These are phyloP conservation scores for Calvatia gigantea DNA, from an alignment of 768 basidiomycete species.

Conservation along the genomic window DNA sequence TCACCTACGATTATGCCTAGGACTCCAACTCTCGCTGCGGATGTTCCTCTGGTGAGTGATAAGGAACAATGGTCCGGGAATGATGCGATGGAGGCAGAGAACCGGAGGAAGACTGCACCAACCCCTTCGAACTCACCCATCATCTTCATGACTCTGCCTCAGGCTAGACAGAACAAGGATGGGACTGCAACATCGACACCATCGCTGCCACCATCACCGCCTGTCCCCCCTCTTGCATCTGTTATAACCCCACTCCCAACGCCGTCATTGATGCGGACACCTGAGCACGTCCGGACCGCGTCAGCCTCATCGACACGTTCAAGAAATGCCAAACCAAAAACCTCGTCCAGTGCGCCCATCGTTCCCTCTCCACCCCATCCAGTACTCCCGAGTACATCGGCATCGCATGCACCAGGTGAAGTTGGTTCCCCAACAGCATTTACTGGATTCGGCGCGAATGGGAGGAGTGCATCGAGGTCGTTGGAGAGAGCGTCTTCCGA, in stretches of 20 bases:
- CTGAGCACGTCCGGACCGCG: not conserved
- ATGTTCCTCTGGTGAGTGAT: constrained; percentile 13
- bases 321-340: not conserved
- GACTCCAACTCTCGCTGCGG: constrained; percentile 22
- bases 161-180: constrained; percentile 17
- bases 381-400: constrained; percentile 12
- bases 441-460: not conserved
- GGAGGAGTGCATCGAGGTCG: constrained; percentile 3
- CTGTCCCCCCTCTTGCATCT: not conserved
- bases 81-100: constrained; percentile 22
- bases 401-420: constrained; percentile 11
- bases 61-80: constrained; percentile 13
- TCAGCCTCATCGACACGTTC: constrained; percentile 6
- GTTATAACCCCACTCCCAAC: not conserved
- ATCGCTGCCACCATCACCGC: constrained; percentile 8
- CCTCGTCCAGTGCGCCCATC: constrained; percentile 3
- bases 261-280: not conserved
- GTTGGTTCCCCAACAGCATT: not conserved
- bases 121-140: constrained; percentile 64
- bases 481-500: constrained; percentile 11
- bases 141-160: constrained; percentile 22
- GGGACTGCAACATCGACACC: constrained; percentile 7
- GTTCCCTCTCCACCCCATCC: constrained; percentile 13
- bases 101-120: constrained; percentile 33
- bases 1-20: constrained; percentile 19